Percentiles rank a stretch among this genome's conserved stretches.
Conservation (phyloP, 176 grass and related monocot species). For the Ampelocalamus luodianensis region DNA sequence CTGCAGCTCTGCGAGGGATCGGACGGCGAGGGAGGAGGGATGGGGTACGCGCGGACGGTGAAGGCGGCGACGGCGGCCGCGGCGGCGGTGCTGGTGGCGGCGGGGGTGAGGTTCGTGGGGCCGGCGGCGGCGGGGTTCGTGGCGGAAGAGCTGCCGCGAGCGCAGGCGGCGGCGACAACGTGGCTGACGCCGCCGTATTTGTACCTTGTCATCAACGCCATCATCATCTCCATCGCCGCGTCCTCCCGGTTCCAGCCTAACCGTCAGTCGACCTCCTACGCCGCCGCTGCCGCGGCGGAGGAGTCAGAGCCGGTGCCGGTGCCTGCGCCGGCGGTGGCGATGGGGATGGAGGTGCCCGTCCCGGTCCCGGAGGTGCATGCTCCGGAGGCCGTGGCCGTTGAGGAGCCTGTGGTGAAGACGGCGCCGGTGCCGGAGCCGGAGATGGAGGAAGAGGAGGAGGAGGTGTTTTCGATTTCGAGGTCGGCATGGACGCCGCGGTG, state of each 20-base stretch:
- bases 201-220: constrained; percentile 90
- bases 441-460: constrained; percentile 25
- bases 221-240: constrained; percentile 94
- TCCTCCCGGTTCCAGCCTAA: constrained; percentile 67
- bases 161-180: constrained; percentile 34
- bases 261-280: background rate
- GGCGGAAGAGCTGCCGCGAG: constrained; percentile 64
- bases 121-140: constrained; percentile 55
- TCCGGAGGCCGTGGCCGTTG: background rate
- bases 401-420: background rate
- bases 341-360: background rate
- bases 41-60: constrained; percentile 58
- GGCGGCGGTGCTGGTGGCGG: constrained; percentile 51
- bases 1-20: too few relatives aligned
- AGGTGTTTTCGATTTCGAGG: constrained; percentile 61
- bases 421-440: background rate
- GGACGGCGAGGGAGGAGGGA: background rate
- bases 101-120: constrained; percentile 45
- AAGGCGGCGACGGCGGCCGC: constrained; percentile 38
- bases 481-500: constrained; percentile 58
- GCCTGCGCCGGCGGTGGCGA: background rate
- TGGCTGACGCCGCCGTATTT: constrained; percentile 95
- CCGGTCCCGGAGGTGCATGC: background rate
- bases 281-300: background rate
- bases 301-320: background rate